phyloP scores from a whole-genome alignment of 306 rosid genomes.

The Rosa multiflora region DNA sequence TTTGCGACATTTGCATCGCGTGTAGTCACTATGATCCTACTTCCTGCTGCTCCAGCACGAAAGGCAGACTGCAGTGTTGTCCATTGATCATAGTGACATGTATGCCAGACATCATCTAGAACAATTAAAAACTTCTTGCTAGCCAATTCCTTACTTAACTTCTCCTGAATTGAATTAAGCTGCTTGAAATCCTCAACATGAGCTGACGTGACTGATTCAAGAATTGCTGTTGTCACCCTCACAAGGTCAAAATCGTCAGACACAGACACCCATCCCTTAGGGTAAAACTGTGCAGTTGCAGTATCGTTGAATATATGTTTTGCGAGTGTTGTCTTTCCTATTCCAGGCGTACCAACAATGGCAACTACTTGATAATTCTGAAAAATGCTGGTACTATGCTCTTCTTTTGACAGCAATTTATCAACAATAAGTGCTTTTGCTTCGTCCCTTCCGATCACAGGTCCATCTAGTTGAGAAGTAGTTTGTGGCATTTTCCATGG shows the following conservation, averaged over 20 bases:
- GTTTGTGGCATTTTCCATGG: not conserved
- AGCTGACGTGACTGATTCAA: not conserved
- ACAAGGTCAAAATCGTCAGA: not conserved
- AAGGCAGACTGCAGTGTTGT: not conserved
- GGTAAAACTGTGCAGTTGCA: not conserved
- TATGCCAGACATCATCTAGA: conserved; percentile 35
- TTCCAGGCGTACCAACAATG: conserved; percentile 3
- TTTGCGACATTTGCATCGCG: conserved; percentile 3
- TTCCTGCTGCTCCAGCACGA: not conserved
- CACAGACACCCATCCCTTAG: conserved; percentile 1
- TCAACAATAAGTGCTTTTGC: not conserved
- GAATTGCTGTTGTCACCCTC: not conserved
- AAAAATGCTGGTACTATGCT: not conserved
- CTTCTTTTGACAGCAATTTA: not conserved
- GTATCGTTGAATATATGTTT: not conserved
- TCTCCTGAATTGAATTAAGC: not conserved
- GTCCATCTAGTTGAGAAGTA: not conserved
- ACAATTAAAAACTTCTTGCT: conserved; percentile 16
- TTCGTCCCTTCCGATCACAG: conserved; percentile 23
- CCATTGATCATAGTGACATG: not conserved
- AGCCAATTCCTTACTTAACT: not conserved
- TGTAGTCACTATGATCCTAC: conserved; percentile 31
- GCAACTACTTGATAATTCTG: not conserved
- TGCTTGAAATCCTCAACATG: not conserved
- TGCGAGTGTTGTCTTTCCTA: not conserved